phyloP scores from a whole-genome alignment of 345 rosid species.

The Salix caprea region DNA sequence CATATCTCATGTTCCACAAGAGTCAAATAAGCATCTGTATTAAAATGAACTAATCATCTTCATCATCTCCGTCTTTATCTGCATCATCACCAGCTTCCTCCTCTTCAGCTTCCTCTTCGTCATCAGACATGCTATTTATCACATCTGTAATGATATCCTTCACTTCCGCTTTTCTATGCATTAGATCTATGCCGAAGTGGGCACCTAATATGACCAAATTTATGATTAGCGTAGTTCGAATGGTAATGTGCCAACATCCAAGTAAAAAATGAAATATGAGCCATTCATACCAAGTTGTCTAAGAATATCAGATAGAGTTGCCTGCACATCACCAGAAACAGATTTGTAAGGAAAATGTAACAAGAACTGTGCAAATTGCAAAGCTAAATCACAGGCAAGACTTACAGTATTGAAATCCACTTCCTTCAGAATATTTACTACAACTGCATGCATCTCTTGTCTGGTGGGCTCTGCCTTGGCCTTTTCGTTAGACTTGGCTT shows the following conservation, averaged over 20 bases:
- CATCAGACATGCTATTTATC: slow-evolving; percentile 84
- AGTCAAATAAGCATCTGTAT: slow-evolving; percentile 4
- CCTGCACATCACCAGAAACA: slow-evolving; percentile 43
- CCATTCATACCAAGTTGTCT: slow-evolving; percentile 72
- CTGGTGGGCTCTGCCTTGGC: slow-evolving; percentile 67
- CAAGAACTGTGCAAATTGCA: background rate
- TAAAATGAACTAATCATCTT: slow-evolving; percentile 32
- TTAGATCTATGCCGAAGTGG: slow-evolving; percentile 66
- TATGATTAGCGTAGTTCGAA: background rate
- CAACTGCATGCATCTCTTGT: slow-evolving; percentile 84
- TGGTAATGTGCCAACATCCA: slow-evolving; percentile 1
- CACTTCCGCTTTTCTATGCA: slow-evolving; percentile 84
- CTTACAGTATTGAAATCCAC: slow-evolving; percentile 97
- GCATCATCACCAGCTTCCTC: slow-evolving; percentile 48
- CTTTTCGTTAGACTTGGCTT: slow-evolving; percentile 63
- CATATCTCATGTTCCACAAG: slow-evolving; percentile 15
- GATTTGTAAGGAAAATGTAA: background rate
- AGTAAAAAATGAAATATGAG: background rate
- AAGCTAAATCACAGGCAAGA: slow-evolving; percentile 5
- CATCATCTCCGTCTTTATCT: slow-evolving; percentile 40
- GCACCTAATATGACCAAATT: slow-evolving; percentile 40
- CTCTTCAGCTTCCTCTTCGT: slow-evolving; percentile 65
- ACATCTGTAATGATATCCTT: slow-evolving; percentile 87
- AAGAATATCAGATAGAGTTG: slow-evolving; percentile 85
- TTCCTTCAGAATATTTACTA: slow-evolving; percentile 75